A percentile compares a stretch with the other conserved stretches of the same genome.
These are phyloP conservation scores for Annona squamosa DNA, from an alignment of 164 flowering plant species.

Conservation along the genomic window DNA sequence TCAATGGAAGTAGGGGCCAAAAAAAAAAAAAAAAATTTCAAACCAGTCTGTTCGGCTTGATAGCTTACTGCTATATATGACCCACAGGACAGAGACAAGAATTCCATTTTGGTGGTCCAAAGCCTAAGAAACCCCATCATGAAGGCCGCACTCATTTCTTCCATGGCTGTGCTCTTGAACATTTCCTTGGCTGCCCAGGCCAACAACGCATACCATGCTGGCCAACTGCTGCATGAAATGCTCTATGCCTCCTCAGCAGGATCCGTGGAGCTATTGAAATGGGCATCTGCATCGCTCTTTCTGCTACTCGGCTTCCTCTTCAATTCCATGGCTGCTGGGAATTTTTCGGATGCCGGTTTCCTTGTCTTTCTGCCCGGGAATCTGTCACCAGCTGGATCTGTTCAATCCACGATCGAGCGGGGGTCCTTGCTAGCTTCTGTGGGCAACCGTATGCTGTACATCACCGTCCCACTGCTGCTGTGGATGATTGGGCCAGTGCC, in stretches of 20 bases:
- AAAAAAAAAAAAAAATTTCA: too few species aligned
- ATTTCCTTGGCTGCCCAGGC: constrained; percentile 46
- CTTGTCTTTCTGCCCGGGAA: constrained; percentile 29
- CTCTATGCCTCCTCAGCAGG: constrained; percentile 38
- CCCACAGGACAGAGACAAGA: constrained; percentile 54
- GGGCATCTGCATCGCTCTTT: constrained; percentile 36
- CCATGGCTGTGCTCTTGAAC: constrained; percentile 36
- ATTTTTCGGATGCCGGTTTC: constrained; percentile 49
- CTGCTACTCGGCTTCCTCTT: constrained; percentile 49
- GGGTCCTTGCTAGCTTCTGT: constrained; percentile 45
- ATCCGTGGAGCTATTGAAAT: constrained; percentile 33
- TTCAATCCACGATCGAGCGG: constrained; percentile 33
- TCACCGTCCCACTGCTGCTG: constrained; percentile 41
- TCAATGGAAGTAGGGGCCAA: too few species aligned
- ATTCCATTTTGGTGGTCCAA: constrained; percentile 56
- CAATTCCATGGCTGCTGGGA: constrained; percentile 55
- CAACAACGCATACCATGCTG: constrained; percentile 53
- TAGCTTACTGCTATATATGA: too few species aligned
- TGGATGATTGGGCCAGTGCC: constrained; percentile 72
- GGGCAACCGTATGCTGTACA: constrained; percentile 46
- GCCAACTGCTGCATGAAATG: constrained; percentile 22
- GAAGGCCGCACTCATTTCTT: constrained; percentile 43
- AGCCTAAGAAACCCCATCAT: constrained; percentile 66
- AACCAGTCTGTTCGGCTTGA: too few species aligned
- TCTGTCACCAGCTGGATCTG: constrained; percentile 10